Evolutionary conservation across 306 rosid species (phyloP).

Genomic region (Rubus idaeus): DNA sequence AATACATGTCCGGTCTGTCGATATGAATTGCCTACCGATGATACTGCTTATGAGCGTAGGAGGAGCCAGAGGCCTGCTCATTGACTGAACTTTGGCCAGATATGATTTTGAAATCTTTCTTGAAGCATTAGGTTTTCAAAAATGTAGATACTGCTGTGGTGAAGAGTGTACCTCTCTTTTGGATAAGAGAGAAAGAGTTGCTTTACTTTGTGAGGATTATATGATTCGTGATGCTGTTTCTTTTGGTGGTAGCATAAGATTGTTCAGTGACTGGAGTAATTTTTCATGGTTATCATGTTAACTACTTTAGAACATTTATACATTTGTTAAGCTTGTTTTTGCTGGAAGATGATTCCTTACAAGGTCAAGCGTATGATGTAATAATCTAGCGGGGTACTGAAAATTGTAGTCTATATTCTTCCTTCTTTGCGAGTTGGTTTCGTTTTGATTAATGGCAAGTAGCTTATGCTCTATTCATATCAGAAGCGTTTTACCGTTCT

Average conservation of each 20-base stretch:
- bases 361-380: constrained; percentile 13
- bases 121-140: constrained; percentile 37
- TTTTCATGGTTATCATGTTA: constrained; percentile 11
- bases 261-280: constrained; percentile 22
- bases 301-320: constrained; percentile 10
- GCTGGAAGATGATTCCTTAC: constrained; percentile 12
- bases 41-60: constrained; percentile 68
- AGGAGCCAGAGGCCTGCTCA: constrained; percentile 38
- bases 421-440: background rate
- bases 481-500: background rate
- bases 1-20: constrained; percentile 96
- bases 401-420: background rate
- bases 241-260: constrained; percentile 24
- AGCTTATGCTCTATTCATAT: background rate
- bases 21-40: constrained; percentile 68
- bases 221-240: constrained; percentile 29
- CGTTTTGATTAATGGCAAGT: background rate
- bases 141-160: constrained; percentile 41
- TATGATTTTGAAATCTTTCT: constrained; percentile 23
- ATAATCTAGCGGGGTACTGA: background rate
- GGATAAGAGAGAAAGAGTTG: background rate
- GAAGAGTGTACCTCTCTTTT: constrained; percentile 1
- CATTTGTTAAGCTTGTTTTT: constrained; percentile 21
- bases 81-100: constrained; percentile 22
- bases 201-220: constrained; percentile 9